phyloP scores from a whole-genome alignment of 192 early-diverging fungal genomes.

The Linderina pennispora region DNA sequence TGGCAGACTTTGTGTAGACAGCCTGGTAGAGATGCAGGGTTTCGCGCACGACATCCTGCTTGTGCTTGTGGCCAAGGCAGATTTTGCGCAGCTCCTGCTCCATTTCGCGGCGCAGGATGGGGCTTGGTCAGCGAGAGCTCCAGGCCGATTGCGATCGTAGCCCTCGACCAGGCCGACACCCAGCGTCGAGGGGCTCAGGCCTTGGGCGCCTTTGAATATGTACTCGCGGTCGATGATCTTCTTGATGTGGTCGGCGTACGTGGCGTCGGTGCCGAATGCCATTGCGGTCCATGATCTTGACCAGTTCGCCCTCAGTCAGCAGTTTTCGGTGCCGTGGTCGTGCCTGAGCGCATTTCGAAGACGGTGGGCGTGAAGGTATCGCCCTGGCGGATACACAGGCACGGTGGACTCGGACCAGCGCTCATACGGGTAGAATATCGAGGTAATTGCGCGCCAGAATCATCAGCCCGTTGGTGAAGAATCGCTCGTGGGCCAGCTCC shows the following conservation, averaged over 20 bases:
- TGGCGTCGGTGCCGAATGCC: slow-evolving; percentile 98
- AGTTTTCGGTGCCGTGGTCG: slow-evolving; percentile 67
- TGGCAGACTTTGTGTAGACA: slow-evolving; percentile 55
- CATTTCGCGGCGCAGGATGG: slow-evolving; percentile 74
- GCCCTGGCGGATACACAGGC: slow-evolving; percentile 60
- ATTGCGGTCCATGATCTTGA: slow-evolving; percentile 86
- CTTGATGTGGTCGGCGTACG: slow-evolving; percentile 93
- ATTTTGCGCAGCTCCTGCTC: slow-evolving; percentile 75
- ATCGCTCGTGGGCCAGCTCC: slow-evolving; percentile 65
- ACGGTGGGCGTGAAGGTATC: slow-evolving; percentile 63
- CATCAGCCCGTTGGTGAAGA: slow-evolving; percentile 63
- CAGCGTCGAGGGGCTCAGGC: slow-evolving; percentile 69
- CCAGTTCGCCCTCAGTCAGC: slow-evolving; percentile 81
- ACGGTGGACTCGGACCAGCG: slow-evolving; percentile 73
- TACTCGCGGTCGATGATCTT: slow-evolving; percentile 88
- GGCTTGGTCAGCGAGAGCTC: slow-evolving; percentile 88
- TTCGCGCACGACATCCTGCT: slow-evolving; percentile 63
- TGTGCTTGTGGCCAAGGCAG: slow-evolving; percentile 57
- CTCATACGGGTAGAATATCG: slow-evolving; percentile 89
- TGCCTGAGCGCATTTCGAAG: slow-evolving; percentile 60
- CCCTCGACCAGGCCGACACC: slow-evolving; percentile 83
- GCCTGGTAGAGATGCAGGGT: slow-evolving; percentile 62
- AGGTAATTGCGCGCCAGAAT: slow-evolving; percentile 85
- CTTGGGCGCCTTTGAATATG: slow-evolving; percentile 57
- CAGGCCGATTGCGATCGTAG: slow-evolving; percentile 81